phyloP scores from a whole-genome alignment of 163 green algal species.

The Chlamydomonas reinhardtii region DNA sequence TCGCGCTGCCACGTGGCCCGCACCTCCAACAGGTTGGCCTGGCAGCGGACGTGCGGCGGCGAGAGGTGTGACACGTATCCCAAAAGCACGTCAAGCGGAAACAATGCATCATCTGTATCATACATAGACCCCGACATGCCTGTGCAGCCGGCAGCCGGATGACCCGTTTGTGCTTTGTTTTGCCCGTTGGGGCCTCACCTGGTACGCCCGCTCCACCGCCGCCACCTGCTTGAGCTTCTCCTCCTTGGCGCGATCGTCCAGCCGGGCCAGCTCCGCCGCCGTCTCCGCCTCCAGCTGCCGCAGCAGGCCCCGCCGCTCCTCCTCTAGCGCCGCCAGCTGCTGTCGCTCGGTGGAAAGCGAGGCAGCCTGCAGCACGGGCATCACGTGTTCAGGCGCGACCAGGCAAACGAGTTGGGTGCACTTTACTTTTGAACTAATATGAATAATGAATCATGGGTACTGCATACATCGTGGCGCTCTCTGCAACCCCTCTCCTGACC shows the following conservation, averaged over 20 bases:
- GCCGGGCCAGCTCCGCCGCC: slow-evolving; percentile 51
- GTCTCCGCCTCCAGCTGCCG: slow-evolving; percentile 59
- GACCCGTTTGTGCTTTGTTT: too few species aligned
- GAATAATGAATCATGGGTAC: too few species aligned
- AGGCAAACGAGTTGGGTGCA: too few species aligned
- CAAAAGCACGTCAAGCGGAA: too few species aligned
- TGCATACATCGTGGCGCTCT: too few species aligned
- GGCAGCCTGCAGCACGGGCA: slow-evolving; percentile 7
- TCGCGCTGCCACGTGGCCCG: slow-evolving; percentile 60
- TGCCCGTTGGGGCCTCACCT: slow-evolving; percentile 38
- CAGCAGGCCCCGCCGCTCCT: slow-evolving; percentile 52
- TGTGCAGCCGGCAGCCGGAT: too few species aligned
- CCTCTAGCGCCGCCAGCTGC: slow-evolving; percentile 64
- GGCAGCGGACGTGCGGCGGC: not conserved
- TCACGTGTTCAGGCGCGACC: not conserved
- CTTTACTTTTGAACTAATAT: too few species aligned
- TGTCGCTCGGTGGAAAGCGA: slow-evolving; percentile 57
- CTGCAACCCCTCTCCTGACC: not conserved
- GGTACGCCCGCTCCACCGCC: slow-evolving; percentile 58
- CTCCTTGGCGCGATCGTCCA: slow-evolving; percentile 76
- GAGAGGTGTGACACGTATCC: too few species aligned
- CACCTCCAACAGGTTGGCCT: slow-evolving; percentile 54
- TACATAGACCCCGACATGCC: too few species aligned
- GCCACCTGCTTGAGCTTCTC: slow-evolving; percentile 73
- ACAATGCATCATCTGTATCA: too few species aligned